Evolutionary conservation across 2,329 filamentous ascomycete species (phyloP), one percentile per base, ranked within the genome.

Genomic region (Neonectria faginata): DNA sequence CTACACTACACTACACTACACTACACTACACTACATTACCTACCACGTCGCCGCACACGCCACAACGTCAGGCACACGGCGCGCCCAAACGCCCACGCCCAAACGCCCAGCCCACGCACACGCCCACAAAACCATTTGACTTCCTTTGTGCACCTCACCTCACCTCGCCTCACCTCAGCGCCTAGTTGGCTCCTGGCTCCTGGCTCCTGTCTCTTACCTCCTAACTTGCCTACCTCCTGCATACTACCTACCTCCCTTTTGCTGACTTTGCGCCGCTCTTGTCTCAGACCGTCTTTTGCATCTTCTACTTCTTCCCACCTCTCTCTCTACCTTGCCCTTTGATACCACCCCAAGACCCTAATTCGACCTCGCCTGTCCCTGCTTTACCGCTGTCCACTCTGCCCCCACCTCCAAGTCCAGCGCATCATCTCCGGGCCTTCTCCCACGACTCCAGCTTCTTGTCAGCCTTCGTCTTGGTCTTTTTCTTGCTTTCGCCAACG

Each of bases 31-130:
- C 5, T 25, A 25, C 25, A 25, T 5, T 25, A 25, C 25, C 64
- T 65, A 71, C 69, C 62, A 69, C 71, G 64, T 73, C 64, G 67
- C 66, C 70, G 58, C 63, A 67, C 67, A 65, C 68, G 66, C 57
- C 63, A 64, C 55, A 62, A 56, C 55, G 50, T 58, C 60, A 58
- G 44, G 50, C 60, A 59, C 50, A 63, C 60, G 25, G 5, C 60
- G 29, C 42, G 33, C 41, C 33, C 54, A 47, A 51, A n/a, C 25
- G 41, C 44, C 27, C 57, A 29, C 50, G 27, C 58, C 44, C 57
- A 54, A 44, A 44, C n/a, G 36, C 41, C 16, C 48, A 16, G 25
- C 59, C 33, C 54, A 25, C 60, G 12, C 60, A 3, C 45, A 47
- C 47, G 56, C 53, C 44, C 36, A 50, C 33, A 64, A 64, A 64